Evolutionary conservation across 768 basidiomycete genomes (phyloP).

Genomic region (Tephrocybe sp.): DNA sequence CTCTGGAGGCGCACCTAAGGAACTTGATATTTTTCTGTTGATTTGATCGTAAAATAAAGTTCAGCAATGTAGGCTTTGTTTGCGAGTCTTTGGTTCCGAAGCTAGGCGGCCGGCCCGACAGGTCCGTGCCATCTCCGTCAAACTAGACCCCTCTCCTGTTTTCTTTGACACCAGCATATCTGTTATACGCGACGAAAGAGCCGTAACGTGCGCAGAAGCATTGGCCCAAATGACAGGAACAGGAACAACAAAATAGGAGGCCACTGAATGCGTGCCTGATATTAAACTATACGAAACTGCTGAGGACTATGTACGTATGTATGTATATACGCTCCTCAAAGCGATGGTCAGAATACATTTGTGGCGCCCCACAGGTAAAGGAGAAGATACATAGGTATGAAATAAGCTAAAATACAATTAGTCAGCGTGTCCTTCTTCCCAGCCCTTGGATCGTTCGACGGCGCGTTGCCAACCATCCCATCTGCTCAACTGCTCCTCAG

Average conservation of each 20-base stretch:
- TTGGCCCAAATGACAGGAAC: too few relatives aligned
- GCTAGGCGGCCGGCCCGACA: background rate
- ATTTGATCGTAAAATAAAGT: conserved; percentile 38
- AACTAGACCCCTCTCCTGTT: background rate
- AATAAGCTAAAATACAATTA: conserved; percentile 14
- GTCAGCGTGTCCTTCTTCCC: conserved; percentile 63
- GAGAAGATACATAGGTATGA: too few relatives aligned
- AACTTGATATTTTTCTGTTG: conserved; percentile 38
- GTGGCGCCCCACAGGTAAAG: too few relatives aligned
- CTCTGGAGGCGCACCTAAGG: conserved; percentile 41
- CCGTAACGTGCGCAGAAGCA: too few relatives aligned
- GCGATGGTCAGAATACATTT: too few relatives aligned
- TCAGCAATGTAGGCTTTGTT: conserved; percentile 17
- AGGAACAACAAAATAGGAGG: too few relatives aligned
- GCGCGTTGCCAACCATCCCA: conserved; percentile 90
- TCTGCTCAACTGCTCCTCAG: conserved; percentile 56
- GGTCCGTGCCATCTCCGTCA: background rate
- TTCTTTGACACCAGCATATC: too few relatives aligned
- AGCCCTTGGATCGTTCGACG: conserved; percentile 77
- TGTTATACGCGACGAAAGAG: too few relatives aligned
- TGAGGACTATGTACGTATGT: too few relatives aligned
- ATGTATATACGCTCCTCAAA: too few relatives aligned
- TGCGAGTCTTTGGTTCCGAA: conserved; percentile 4
- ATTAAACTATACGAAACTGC: too few relatives aligned
- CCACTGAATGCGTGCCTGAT: too few relatives aligned